Base-by-base conservation (phyloP, 441 rosid genomes). In the Melastoma candidum region DNA sequence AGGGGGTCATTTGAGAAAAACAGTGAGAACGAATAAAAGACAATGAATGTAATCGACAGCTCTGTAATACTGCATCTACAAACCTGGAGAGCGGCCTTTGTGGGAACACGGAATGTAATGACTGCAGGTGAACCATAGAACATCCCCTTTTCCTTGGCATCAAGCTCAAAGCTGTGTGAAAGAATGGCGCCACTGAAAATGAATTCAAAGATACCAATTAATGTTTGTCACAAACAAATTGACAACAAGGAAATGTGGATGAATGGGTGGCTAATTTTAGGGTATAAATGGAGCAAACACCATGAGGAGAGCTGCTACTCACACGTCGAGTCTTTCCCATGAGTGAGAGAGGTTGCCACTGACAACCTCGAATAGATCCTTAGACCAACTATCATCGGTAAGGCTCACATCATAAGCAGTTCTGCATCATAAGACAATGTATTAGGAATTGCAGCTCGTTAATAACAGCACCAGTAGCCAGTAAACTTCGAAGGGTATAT, bases 311-410 rank as follows among this genome's bases (percentile, higher is more conserved):
- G 27, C 25, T 12, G 46, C 62, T 41, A 82, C 95, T 81, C 73
- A 85, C 97, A 81, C 87, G 71, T 92, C 97, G 51, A 88, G 97
- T 63, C 94, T 80, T 64, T 88, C 98, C 98, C 98, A 92, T 50
- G 98, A 77, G 53, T 51, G 75, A 24, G 97, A 80, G 56, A 69
- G 71, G 78, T 92, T 92, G 26, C 97, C 98, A 51, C 65, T 74
- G 66, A 92, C 67, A 53, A 79, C 63, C 48, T 74, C 77, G 63
- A 92, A 92, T 11, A 49, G 46, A 26, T 69, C 80, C 67, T 78
- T 53, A 48, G 83, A 78, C 97, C 97, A 92, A 61, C 72, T 64
- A 47, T 69, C 78, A 67, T 88, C 97, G n/a, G 62, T 45, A 24
- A 88, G 74, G 63, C 74, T 84, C 64, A 92, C 81, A 60, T 92